Percentiles rank a stretch among this genome's conserved stretches.
Conservation (phyloP, 805 yeast genomes). For the Metschnikowia bowlesiae region DNA sequence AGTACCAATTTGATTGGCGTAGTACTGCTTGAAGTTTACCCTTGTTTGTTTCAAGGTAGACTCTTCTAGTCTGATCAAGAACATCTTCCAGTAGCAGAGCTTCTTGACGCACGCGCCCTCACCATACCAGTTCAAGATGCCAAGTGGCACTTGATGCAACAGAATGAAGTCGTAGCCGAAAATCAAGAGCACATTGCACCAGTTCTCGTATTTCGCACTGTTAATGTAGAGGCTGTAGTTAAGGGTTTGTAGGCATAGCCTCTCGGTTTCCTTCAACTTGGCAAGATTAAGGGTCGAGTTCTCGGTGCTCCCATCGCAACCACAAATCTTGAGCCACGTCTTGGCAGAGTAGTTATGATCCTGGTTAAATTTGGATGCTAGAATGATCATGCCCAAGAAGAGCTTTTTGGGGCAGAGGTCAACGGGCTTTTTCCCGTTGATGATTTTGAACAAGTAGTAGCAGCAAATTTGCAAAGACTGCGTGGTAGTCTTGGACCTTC, state of each 20-base stretch:
- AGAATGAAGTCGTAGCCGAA: slow-evolving; percentile 42
- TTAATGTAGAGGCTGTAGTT: slow-evolving; percentile 57
- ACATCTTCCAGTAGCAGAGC: slow-evolving; percentile 15
- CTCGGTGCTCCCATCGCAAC: slow-evolving; percentile 32
- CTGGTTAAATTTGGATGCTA: slow-evolving; percentile 69
- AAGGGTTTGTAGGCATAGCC: slow-evolving; percentile 46
- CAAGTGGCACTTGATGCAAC: slow-evolving; percentile 26
- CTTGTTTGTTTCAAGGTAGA: slow-evolving; percentile 9
- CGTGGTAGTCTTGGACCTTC: slow-evolving; percentile 54
- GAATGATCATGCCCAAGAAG: slow-evolving; percentile 62
- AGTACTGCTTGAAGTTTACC: slow-evolving; percentile 18
- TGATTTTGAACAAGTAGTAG: slow-evolving; percentile 54
- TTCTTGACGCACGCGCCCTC: slow-evolving; percentile 9
- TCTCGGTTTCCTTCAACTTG: slow-evolving; percentile 52
- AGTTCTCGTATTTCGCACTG: slow-evolving; percentile 42
- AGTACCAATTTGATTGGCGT: slow-evolving; percentile 18
- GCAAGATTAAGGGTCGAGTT: slow-evolving; percentile 33
- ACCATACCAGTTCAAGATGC: slow-evolving; percentile 16
- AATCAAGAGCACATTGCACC: slow-evolving; percentile 41
- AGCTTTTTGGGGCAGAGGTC: slow-evolving; percentile 57
- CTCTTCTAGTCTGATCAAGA: slow-evolving; percentile 14
- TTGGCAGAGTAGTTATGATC: slow-evolving; percentile 66
- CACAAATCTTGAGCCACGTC: slow-evolving; percentile 74
- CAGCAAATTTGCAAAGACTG: slow-evolving; percentile 63
- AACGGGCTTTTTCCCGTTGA: slow-evolving; percentile 18